Evolutionary conservation across 2,329 filamentous ascomycete species (phyloP).

Genomic region (Aspergillus quadrilineatus): DNA sequence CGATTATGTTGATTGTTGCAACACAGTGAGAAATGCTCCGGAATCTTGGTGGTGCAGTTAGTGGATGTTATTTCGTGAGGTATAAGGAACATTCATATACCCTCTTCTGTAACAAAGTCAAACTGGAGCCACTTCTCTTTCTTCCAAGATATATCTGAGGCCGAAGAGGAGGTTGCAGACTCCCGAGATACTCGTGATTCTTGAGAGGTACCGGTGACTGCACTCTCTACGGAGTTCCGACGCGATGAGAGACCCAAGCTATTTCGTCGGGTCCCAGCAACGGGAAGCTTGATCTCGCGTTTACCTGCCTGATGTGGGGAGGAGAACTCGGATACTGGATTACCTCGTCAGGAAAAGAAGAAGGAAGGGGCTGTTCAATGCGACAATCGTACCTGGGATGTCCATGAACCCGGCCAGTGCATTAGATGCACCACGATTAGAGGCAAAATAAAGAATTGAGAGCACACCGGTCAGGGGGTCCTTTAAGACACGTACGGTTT

Average conservation of each 20-base stretch:
- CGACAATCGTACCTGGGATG: neutral
- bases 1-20: no score
- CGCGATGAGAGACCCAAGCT: neutral
- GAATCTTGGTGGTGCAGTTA: no score
- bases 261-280: neutral
- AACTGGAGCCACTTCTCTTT: constrained; percentile 9
- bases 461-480: neutral
- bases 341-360: neutral
- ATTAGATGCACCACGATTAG: neutral
- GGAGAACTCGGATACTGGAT: constrained; percentile 5
- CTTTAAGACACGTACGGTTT: constrained; percentile 8
- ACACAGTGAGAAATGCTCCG: no score
- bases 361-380: neutral
- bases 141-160: neutral
- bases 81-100: neutral
- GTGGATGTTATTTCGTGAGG: no score
- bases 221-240: constrained; percentile 13
- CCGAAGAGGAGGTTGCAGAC: neutral
- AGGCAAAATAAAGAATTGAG: constrained; percentile 7
- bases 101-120: constrained; percentile 1
- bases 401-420: neutral
- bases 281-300: neutral
- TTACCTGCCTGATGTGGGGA: neutral
- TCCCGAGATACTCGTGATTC: constrained; percentile 1
- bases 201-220: constrained; percentile 4